A percentile compares a stretch with the other conserved stretches of the same genome.
These are phyloP conservation scores for Larix kaempferi DNA, from an alignment of 75 land plant genomes.

Conservation along the genomic window DNA sequence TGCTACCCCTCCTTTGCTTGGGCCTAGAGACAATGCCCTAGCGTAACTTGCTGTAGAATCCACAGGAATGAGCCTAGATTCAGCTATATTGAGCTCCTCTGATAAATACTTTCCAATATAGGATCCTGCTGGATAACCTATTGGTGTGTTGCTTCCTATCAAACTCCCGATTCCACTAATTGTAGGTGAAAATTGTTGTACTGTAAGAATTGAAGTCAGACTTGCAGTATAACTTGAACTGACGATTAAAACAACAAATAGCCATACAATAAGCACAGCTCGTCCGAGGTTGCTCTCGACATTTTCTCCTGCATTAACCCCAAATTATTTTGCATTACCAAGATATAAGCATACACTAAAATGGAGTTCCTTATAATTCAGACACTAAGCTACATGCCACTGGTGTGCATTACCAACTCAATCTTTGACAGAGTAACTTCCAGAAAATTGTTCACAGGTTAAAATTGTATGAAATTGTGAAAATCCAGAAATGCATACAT, in stretches of 20 bases:
- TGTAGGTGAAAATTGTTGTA: slow-evolving; percentile 35
- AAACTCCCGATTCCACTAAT: slow-evolving; percentile 32
- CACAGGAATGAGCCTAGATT: slow-evolving; percentile 26
- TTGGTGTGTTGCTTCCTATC: slow-evolving; percentile 29
- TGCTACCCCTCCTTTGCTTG: slow-evolving; percentile 14
- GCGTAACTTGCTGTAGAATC: slow-evolving; percentile 18
- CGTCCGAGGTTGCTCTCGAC: slow-evolving; percentile 29
- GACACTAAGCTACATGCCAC: neutral
- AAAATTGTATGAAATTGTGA: neutral
- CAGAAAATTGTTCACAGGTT: neutral
- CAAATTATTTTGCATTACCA: neutral
- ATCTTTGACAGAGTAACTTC: neutral
- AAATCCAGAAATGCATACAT: neutral
- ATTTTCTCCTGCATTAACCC: slow-evolving; percentile 36
- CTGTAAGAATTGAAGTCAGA: slow-evolving; percentile 59
- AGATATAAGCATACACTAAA: neutral
- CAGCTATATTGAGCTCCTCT: slow-evolving; percentile 17
- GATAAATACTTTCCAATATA: slow-evolving; percentile 27
- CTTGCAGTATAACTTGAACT: slow-evolving; percentile 57
- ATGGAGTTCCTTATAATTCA: neutral
- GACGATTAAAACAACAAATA: slow-evolving; percentile 49
- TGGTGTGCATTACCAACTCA: neutral
- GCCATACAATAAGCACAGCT: slow-evolving; percentile 48
- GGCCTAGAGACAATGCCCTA: slow-evolving; percentile 10
- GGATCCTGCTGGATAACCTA: slow-evolving; percentile 45